phyloP scores from a whole-genome alignment of 2,329 filamentous ascomycete genomes.

The Aspergillus sp. region DNA sequence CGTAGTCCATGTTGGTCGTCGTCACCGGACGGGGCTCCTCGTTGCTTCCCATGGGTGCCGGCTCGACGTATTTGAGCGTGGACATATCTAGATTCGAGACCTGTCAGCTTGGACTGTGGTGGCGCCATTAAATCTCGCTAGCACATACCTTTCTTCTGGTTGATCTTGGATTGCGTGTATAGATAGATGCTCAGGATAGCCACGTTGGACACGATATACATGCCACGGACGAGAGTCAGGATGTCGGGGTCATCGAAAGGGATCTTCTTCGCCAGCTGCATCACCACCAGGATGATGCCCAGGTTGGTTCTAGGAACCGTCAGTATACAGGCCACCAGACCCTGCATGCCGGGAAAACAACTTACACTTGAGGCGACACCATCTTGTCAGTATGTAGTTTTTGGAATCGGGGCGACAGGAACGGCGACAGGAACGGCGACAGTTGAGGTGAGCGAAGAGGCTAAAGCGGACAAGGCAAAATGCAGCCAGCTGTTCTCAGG shows the following conservation, averaged over 20 bases:
- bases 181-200: conserved; percentile 78
- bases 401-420: conserved; percentile 6
- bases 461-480: no score
- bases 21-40: conserved; percentile 95
- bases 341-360: conserved; percentile 8
- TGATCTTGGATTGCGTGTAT: conserved; percentile 76
- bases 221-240: conserved; percentile 52
- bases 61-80: conserved; percentile 97
- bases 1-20: conserved; percentile 93
- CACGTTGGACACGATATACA: conserved; percentile 64
- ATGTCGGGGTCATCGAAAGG: conserved; percentile 82
- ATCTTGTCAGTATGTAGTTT: conserved; percentile 39
- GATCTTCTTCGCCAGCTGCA: conserved; percentile 94
- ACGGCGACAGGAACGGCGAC: conserved; percentile 11
- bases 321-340: background rate
- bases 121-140: no score
- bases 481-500: conserved; percentile 17
- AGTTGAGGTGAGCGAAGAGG: conserved; percentile 7
- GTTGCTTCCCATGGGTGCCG: conserved; percentile 79
- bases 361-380: conserved; percentile 60
- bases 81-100: no score
- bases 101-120: no score
- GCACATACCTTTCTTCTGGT: conserved; percentile 90
- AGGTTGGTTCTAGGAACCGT: conserved; percentile 65
- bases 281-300: conserved; percentile 91